These are phyloP conservation scores for Raffaelea arxii DNA, from an alignment of 2,329 filamentous ascomycete genomes.

Conservation along the genomic window DNA sequence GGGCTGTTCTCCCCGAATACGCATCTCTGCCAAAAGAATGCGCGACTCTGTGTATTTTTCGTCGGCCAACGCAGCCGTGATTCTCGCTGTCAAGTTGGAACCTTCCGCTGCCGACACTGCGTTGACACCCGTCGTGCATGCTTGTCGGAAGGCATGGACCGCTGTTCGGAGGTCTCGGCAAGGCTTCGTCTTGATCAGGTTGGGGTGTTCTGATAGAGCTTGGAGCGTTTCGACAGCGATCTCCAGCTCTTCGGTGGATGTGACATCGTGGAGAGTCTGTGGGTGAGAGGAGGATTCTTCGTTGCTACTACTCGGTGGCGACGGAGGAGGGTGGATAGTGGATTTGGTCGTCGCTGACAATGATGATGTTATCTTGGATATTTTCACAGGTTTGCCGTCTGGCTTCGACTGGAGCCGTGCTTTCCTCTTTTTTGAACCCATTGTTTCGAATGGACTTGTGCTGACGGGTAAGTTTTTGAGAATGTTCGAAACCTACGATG, in stretches of 20 bases:
- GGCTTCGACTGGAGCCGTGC: too few relatives aligned
- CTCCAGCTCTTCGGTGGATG: slow-evolving; percentile 57
- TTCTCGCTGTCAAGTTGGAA: slow-evolving; percentile 55
- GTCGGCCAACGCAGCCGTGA: slow-evolving; percentile 56
- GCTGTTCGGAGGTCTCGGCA: slow-evolving; percentile 58
- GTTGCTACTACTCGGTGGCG: too few relatives aligned
- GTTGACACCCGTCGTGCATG: slow-evolving; percentile 57
- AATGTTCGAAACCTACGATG: too few relatives aligned
- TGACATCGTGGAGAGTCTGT: slow-evolving; percentile 41
- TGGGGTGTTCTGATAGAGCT: slow-evolving; percentile 47
- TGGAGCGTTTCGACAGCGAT: slow-evolving; percentile 56
- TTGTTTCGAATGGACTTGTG: too few relatives aligned
- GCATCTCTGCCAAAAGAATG: slow-evolving; percentile 60
- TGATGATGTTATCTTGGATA: too few relatives aligned
- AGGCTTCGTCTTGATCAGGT: slow-evolving; percentile 56
- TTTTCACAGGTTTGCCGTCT: too few relatives aligned
- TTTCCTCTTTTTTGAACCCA: too few relatives aligned
- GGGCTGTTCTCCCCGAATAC: slow-evolving; percentile 52
- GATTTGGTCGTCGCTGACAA: too few relatives aligned
- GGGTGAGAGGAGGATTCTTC: too few relatives aligned
- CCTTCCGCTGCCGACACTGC: slow-evolving; percentile 24
- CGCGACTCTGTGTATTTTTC: slow-evolving; percentile 56
- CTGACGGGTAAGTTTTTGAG: too few relatives aligned
- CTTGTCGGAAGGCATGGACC: slow-evolving; percentile 59
- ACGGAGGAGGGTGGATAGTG: too few relatives aligned